Evolutionary conservation across 176 grass and related monocot genomes (phyloP).

Genomic region (Chrysopogon serrulatus): DNA sequence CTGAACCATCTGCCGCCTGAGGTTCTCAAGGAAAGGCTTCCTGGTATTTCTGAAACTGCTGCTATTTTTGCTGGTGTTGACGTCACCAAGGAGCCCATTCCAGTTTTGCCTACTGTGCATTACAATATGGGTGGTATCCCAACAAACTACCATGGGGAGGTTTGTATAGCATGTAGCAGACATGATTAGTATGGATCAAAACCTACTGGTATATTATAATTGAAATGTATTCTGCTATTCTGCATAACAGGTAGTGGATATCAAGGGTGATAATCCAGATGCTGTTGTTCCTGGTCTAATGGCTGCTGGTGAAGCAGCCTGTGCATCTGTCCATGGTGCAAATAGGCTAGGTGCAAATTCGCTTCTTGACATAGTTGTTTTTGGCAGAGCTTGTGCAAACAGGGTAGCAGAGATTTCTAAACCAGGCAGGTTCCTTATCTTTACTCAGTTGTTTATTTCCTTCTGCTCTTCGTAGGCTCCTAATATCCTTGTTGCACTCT

Average conservation of each 20-base stretch:
- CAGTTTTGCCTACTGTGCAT: slow-evolving; percentile 94
- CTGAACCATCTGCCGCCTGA: slow-evolving; percentile 76
- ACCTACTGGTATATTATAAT: slow-evolving; percentile 11
- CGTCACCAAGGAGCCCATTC: slow-evolving; percentile 97
- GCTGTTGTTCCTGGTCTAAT: slow-evolving; percentile 58
- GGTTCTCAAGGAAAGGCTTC: slow-evolving; percentile 93
- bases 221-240: background rate
- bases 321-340: slow-evolving; percentile 76
- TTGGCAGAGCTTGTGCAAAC: slow-evolving; percentile 83
- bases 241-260: slow-evolving; percentile 59
- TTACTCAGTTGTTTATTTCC: background rate
- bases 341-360: slow-evolving; percentile 77
- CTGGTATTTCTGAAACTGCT: slow-evolving; percentile 97
- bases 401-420: slow-evolving; percentile 61
- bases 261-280: slow-evolving; percentile 62
- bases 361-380: slow-evolving; percentile 85
- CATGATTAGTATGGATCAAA: background rate
- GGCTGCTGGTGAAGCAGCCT: slow-evolving; percentile 79
- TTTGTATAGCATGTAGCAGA: slow-evolving; percentile 17
- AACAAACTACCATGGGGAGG: slow-evolving; percentile 95
- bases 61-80: slow-evolving; percentile 97
- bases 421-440: slow-evolving; percentile 46
- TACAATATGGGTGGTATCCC: slow-evolving; percentile 99
- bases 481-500: slow-evolving; percentile 20
- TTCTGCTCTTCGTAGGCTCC: background rate